Conservation (phyloP, 345 rosid species). For the Populus simonii region DNA sequence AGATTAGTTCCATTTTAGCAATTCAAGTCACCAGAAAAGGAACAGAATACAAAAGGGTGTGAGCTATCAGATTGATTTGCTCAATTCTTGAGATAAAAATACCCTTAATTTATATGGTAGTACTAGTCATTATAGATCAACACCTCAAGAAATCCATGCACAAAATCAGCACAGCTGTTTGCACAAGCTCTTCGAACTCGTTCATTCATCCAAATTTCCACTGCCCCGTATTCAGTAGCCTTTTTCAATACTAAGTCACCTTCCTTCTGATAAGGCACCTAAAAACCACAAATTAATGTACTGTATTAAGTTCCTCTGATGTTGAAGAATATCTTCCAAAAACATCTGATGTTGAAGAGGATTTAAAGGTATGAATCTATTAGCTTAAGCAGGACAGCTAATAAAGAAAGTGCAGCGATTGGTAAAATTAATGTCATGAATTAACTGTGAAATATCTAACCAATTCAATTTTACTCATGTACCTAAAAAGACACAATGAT, state of each 20-base stretch:
- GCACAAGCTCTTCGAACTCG: constrained; percentile 96
- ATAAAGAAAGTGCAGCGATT: not conserved
- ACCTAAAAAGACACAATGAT: not conserved
- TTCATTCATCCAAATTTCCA: constrained; percentile 98
- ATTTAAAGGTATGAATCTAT: not conserved
- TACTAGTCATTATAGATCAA: constrained; percentile 31
- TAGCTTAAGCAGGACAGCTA: not conserved
- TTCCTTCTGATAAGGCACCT: constrained; percentile 38
- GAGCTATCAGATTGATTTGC: not conserved
- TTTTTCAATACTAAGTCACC: constrained; percentile 89
- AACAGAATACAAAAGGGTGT: not conserved
- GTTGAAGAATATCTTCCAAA: not conserved
- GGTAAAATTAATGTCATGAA: not conserved
- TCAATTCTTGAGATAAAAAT: constrained; percentile 21
- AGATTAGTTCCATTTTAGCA: constrained; percentile 18
- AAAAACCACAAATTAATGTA: constrained; percentile 13
- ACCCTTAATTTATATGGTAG: constrained; percentile 34
- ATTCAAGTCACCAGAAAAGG: constrained; percentile 15
- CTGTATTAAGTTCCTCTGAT: not conserved
- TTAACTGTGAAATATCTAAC: not conserved
- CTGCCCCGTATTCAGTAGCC: constrained; percentile 95
- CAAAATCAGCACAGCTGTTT: constrained; percentile 85
- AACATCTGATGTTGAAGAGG: not conserved
- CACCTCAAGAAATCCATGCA: constrained; percentile 91
- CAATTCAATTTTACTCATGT: not conserved